Base-by-base conservation (phyloP, 148 eudicot genomes). In the Amaranthus palmeri region DNA sequence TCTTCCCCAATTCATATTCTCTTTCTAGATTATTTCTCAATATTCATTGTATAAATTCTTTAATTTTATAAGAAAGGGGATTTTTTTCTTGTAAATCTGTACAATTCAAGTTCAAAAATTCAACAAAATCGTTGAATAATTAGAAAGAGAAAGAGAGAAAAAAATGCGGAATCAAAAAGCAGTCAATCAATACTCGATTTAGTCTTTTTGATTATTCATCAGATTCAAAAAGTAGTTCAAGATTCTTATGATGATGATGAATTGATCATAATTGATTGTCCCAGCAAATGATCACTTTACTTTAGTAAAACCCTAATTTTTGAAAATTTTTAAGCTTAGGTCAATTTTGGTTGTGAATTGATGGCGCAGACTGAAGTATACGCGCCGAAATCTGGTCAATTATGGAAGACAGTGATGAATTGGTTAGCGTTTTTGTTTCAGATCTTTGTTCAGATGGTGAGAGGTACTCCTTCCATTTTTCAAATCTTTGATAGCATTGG, bases 361-460 rank as follows among this genome's bases (percentile, higher is more conserved):
- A 81, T 92, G 80, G 83, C 90, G 65, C 85, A 80, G 69, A 72
- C 81, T 18, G 96, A 90, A 54, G 88, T 86, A 17, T 88, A 88
- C 71, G 84, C 96, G 73, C 91, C 97, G 54, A 85, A 86, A 70
- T 82, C 87, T 9, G 68, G 85, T 47, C 96, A 95, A 61, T 76
- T 90, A 54, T 95, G 93, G 97, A 81, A 83, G 67, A 82, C 99
- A 12, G 83, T 95, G 60, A 46, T 92, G 53, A 92, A 92, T 79
- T 96, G 99, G 97, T 54, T 96, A 46, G 79, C 89, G 44, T 96
- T 96, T 74, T 74, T 96, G 76, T 87, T 92, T 54, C 97, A 96
- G 89, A 92, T 96, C 87, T 95, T 96, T 51, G 80, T 85, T 12
- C 99, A 96, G 89, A 87, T 96, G 76, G 72, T 95, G 11, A 77